A percentile compares a stretch with the other conserved stretches of the same genome.
Evolutionary conservation across 495 filamentous ascomycete species (phyloP).

Genomic region (Cenococcum geophilum): DNA sequence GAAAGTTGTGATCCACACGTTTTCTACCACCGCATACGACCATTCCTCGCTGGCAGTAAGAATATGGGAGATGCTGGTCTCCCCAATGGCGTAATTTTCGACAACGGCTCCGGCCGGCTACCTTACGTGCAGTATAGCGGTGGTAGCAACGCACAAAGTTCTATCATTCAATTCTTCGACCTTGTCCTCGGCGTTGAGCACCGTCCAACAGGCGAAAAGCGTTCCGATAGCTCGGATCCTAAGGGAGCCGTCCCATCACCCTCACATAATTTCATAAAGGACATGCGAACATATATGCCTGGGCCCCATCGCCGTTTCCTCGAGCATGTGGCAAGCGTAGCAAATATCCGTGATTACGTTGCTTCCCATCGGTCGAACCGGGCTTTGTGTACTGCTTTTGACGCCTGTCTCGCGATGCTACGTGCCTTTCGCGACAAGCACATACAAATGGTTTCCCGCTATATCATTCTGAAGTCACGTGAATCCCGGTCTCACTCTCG

Average conservation of each 20-base stretch:
- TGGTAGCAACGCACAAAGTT: constrained; percentile 93
- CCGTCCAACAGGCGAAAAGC: constrained; percentile 72
- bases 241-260: constrained; percentile 46
- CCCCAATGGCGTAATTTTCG: constrained; percentile 79
- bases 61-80: constrained; percentile 93
- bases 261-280: constrained; percentile 84
- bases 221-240: constrained; percentile 38
- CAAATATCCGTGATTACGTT: constrained; percentile 86
- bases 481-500: constrained; percentile 48
- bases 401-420: constrained; percentile 86
- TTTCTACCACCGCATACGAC: constrained; percentile 90
- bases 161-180: constrained; percentile 91
- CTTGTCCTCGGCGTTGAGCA: constrained; percentile 87
- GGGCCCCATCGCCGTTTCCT: constrained; percentile 86
- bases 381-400: constrained; percentile 70
- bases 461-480: constrained; percentile 73
- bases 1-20: constrained; percentile 88
- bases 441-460: constrained; percentile 91
- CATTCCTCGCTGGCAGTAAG: constrained; percentile 90
- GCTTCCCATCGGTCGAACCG: constrained; percentile 55
- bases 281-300: constrained; percentile 97
- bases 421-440: constrained; percentile 88
- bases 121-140: constrained; percentile 75
- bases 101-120: constrained; percentile 60
- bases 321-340: constrained; percentile 66